Evolutionary conservation across 345 rosid species (phyloP), one percentile per base, ranked within the genome.

Genomic region (Eucalyptus pauciflora): DNA sequence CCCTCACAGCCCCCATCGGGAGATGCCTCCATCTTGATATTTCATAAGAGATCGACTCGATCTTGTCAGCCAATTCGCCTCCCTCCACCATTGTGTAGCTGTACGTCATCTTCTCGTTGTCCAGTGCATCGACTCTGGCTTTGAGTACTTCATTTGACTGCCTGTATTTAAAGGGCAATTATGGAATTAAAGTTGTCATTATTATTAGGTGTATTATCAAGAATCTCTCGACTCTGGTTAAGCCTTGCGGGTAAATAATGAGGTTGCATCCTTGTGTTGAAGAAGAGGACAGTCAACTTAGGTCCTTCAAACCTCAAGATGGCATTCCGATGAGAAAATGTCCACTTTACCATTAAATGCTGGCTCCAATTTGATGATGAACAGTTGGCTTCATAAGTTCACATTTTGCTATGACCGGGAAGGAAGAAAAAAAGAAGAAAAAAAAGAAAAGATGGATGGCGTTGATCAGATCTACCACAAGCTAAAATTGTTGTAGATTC

Each of bases 1-100:
- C 80, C 62, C 51, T 88, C 88, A 48, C 91, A 87, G 17, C 92
- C 94, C 52, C 92, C 92, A 11, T 67, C 86, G 7, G 87, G 87
- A 24, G 89, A 22, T 8, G 17, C 86, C 64, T 85, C 87, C 31
- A 87, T 81, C 46, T 85, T 90, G 69, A 87, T 2, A 52, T 33
- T 60, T 85, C 91, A n/a, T 89, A 89, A 29, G 88, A 69, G 71
- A 76, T 79, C 54, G 88, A 89, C 79, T 89, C 91, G 25, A 92
- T 33, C 54, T 24, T 83, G 50, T 89, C 46, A 7, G 14, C 33
- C 69, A 90, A 85, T 20, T 69, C 89, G 10, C 76, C 90, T 2
- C 90, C 91, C 51, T 92, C 91, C 25, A 92, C 85, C 76, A 88
- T n/a, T 16, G 89, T 81, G 62, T 86, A 90, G 27, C 52, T 15